A percentile compares a stretch with the other conserved stretches of the same genome.
phyloP scores from a whole-genome alignment of 2,329 filamentous ascomycete species.

The Aspergillus pseudoglaucus region DNA sequence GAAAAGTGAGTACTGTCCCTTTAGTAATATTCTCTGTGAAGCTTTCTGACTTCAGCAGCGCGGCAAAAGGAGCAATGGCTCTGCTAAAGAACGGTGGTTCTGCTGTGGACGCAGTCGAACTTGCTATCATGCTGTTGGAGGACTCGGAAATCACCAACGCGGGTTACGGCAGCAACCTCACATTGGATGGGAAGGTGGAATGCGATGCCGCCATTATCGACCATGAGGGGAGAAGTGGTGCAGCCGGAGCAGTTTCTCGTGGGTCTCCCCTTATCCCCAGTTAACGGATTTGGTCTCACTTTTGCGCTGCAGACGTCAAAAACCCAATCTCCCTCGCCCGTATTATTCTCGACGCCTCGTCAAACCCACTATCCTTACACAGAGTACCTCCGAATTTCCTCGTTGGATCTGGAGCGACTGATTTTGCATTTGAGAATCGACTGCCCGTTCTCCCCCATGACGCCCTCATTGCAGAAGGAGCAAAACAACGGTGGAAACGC shows the following conservation, averaged over 20 bases:
- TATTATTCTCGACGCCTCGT: conserved; percentile 70
- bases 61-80: conserved; percentile 75
- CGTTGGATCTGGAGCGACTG: conserved; percentile 74
- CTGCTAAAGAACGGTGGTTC: conserved; percentile 71
- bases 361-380: conserved; percentile 69
- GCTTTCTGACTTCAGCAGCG: conserved; percentile 46
- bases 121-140: conserved; percentile 79
- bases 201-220: conserved; percentile 93
- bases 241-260: conserved; percentile 87
- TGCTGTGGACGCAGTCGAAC: conserved; percentile 83
- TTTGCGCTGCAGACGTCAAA: conserved; percentile 55
- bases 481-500: conserved; percentile 68
- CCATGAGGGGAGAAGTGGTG: conserved; percentile 82
- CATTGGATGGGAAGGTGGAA: conserved; percentile 84
- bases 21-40: not conserved
- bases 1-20: conserved; percentile 60
- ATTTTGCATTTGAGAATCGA: conserved; percentile 76
- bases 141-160: conserved; percentile 95
- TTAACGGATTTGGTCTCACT: conserved; percentile 2
- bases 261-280: conserved; percentile 33
- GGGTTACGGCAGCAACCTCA: conserved; percentile 90
- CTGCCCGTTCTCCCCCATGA: conserved; percentile 69
- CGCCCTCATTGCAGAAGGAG: conserved; percentile 69
- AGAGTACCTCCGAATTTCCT: conserved; percentile 90
- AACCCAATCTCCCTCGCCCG: conserved; percentile 89